Percentiles rank a stretch among this genome's conserved stretches.
phyloP scores from a whole-genome alignment of 148 eudicot species.

The Cornus controversa region DNA sequence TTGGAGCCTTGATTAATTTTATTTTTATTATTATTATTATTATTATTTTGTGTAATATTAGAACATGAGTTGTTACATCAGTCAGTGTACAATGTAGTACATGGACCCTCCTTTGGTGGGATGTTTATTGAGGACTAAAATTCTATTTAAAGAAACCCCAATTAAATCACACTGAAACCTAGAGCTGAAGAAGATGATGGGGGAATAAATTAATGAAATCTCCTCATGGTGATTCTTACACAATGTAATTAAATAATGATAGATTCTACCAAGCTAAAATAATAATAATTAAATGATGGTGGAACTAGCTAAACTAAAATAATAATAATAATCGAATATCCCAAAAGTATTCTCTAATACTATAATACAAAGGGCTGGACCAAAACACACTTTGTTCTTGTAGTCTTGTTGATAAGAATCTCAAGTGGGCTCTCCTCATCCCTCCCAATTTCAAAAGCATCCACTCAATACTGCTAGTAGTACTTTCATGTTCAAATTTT shows the following conservation, averaged over 20 bases:
- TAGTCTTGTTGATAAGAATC: conserved; percentile 19
- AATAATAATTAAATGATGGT: background rate
- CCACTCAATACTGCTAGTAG: background rate
- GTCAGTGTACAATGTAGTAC: no score
- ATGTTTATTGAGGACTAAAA: no score
- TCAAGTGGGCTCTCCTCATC: conserved; percentile 6
- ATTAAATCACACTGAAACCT: background rate
- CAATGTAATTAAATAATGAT: background rate
- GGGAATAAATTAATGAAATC: background rate
- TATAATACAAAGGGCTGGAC: background rate
- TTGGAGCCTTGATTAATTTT: no score
- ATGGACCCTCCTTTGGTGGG: no score
- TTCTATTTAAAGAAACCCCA: no score
- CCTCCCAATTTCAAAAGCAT: background rate
- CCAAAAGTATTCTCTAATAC: background rate
- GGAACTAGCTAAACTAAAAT: background rate
- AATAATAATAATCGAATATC: background rate
- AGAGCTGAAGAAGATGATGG: background rate
- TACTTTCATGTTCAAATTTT: background rate
- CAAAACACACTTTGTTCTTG: conserved; percentile 5
- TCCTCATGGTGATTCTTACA: background rate
- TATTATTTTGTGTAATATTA: no score
- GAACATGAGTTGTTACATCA: no score
- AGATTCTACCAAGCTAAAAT: background rate
- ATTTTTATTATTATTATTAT: no score